Evolutionary conservation across 495 filamentous ascomycete species (phyloP).

Genomic region (Trichoderma reesei): DNA sequence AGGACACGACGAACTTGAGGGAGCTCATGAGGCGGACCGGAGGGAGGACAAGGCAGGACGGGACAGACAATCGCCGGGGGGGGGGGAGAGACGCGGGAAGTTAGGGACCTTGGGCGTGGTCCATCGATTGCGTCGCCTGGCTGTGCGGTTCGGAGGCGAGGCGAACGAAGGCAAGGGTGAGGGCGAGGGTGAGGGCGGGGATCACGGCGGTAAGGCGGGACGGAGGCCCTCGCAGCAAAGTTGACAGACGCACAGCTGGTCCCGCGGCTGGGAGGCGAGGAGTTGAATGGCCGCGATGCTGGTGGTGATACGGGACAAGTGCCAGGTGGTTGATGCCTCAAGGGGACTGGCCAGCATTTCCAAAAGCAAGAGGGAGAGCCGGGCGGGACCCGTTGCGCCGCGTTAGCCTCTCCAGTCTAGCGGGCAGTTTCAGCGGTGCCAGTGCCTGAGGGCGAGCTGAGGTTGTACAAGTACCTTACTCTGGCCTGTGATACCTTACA

Average conservation of each 20-base stretch:
- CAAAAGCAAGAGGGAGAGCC: constrained; percentile 7
- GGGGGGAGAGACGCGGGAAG: background rate
- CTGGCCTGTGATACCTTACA: too few relatives aligned
- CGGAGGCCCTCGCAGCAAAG: background rate
- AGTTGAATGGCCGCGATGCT: background rate
- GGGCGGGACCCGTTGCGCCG: constrained; percentile 1
- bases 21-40: constrained; percentile 63
- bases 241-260: background rate
- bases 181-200: background rate
- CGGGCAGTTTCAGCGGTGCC: too few relatives aligned
- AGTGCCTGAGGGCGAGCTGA: too few relatives aligned
- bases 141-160: background rate
- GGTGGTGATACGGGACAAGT: background rate
- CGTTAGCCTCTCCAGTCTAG: background rate
- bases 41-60: background rate
- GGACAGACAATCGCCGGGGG: constrained; percentile 1
- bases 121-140: background rate
- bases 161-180: background rate
- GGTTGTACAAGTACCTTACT: too few relatives aligned
- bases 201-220: background rate
- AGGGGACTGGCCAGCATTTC: constrained; percentile 3
- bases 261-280: background rate
- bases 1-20: constrained; percentile 86
- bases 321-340: background rate
- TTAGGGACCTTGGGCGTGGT: constrained; percentile 6